These are phyloP conservation scores for Linnemannia schmuckeri DNA, from an alignment of 192 early-diverging fungal genomes.

Conservation along the genomic window DNA sequence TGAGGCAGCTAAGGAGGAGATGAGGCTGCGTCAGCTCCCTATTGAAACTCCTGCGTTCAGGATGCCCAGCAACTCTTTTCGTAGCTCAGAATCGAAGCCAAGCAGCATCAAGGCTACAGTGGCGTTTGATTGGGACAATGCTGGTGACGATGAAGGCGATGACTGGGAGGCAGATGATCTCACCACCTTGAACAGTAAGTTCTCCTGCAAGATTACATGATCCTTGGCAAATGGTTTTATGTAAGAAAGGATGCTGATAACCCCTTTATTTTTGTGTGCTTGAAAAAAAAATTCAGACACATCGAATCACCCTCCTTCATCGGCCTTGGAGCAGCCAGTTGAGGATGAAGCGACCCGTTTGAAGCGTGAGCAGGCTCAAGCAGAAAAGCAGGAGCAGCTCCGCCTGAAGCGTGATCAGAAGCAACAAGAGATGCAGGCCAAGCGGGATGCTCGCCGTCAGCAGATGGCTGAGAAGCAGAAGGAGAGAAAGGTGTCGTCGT, in stretches of 20 bases:
- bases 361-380: conserved; percentile 31
- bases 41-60: not conserved
- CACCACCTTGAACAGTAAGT: conserved; percentile 31
- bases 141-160: conserved; percentile 37
- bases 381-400: conserved; percentile 50
- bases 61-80: not conserved
- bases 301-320: conserved; percentile 15
- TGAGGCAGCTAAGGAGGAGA: conserved; percentile 47
- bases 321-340: conserved; percentile 1
- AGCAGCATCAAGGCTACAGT: not conserved
- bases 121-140: conserved; percentile 41
- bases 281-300: conserved; percentile 8
- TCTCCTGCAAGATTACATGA: not conserved
- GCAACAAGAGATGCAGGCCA: conserved; percentile 54
- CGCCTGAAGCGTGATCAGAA: conserved; percentile 51
- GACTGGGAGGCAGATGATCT: conserved; percentile 44
- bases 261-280: not conserved
- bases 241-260: too few relatives aligned
- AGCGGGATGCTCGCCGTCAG: conserved; percentile 46
- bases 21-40: conserved; percentile 33
- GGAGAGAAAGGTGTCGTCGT: conserved; percentile 10
- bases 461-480: conserved; percentile 50
- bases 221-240: not conserved
- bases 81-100: not conserved
- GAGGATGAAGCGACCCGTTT: conserved; percentile 32